Base-by-base conservation (phyloP, 768 basidiomycete genomes). In the Tricholoma hemisulphureum region DNA sequence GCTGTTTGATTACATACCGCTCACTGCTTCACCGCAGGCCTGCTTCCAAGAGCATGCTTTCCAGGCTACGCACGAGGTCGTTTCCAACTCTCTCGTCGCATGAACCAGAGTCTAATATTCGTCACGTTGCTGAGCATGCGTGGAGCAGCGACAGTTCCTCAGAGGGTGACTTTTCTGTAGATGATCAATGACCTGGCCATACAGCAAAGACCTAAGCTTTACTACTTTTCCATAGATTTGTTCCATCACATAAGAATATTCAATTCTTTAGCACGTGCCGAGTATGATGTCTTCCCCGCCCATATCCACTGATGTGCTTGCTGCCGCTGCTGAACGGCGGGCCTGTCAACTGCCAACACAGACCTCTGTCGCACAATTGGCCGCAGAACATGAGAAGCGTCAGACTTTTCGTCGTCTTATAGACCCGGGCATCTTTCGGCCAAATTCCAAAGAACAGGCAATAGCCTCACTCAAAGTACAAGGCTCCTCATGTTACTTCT, bases 341-440 rank as follows among this genome's bases (percentile, higher is more conserved):
- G 65, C 69, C 6, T 69, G 67, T 49, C 66, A 73, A 57, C 58
- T 69, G 18, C 65, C 74, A 14, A 56, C 66, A 6, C 72, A 74
- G 57, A 67, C 69, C 32, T 69, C 78, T 35, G 70, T 75, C 11
- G 71, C 76, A 1, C 75, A 79, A 60, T 51, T 71, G 55, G 70
- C 72, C 29, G 75, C 77, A 59, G 82, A 91, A 59, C 83, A 87
- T 62, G 88, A 88, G 53, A 81, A 79, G 54, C 83, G 87, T 39
- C 89, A 87, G 66, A 76, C 76, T 56, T 92, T 93, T 69, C 81
- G 91, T 43, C 78, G 91, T 35, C 75, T 93, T 58, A 80, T 93
- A 58, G 88, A 93, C 63, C 89, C 89, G 45, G 90, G 89, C 13
- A 92, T 93, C 63, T 65, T 82, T 51, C 81, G 91, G 2, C 87